Percentiles rank a stretch among this genome's conserved stretches.
These are phyloP conservation scores for Infundibulicybe gibba DNA, from an alignment of 768 basidiomycete genomes.

Conservation along the genomic window DNA sequence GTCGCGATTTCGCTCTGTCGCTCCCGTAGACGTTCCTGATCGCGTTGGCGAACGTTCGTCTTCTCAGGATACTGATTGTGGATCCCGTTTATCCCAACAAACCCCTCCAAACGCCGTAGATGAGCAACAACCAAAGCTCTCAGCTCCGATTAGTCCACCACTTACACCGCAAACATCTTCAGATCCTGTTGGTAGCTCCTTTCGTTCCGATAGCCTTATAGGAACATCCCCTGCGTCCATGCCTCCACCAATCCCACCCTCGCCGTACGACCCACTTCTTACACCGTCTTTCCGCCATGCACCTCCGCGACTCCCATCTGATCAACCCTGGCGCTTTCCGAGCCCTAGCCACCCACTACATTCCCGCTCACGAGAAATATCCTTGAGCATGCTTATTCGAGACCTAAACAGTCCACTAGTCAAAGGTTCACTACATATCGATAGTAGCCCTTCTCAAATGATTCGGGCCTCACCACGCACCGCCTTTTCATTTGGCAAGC, in stretches of 20 bases:
- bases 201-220: constrained; percentile 11
- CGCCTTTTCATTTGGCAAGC: constrained; percentile 13
- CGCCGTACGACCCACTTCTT: constrained; percentile 71
- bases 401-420: constrained; percentile 46
- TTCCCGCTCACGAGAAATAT: constrained; percentile 58
- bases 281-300: constrained; percentile 81
- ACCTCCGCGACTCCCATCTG: constrained; percentile 67
- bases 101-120: constrained; percentile 12
- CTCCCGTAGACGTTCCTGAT: constrained; percentile 16
- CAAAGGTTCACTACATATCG: constrained; percentile 23
- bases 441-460: constrained; percentile 24
- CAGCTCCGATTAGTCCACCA: constrained; percentile 28
- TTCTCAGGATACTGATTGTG: constrained; percentile 19
- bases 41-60: no score
- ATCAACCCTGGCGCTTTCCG: constrained; percentile 80
- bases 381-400: constrained; percentile 59
- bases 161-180: constrained; percentile 31
- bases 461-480: constrained; percentile 31
- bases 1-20: constrained; percentile 39
- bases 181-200: constrained; percentile 17
- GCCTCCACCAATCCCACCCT: constrained; percentile 46
- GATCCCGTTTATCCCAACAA: no score
- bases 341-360: constrained; percentile 79
- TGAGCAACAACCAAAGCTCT: constrained; percentile 8
- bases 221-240: constrained; percentile 26